Evolutionary conservation across 2,329 filamentous ascomycete species (phyloP).

Genomic region (Keithomyces neogunnii): DNA sequence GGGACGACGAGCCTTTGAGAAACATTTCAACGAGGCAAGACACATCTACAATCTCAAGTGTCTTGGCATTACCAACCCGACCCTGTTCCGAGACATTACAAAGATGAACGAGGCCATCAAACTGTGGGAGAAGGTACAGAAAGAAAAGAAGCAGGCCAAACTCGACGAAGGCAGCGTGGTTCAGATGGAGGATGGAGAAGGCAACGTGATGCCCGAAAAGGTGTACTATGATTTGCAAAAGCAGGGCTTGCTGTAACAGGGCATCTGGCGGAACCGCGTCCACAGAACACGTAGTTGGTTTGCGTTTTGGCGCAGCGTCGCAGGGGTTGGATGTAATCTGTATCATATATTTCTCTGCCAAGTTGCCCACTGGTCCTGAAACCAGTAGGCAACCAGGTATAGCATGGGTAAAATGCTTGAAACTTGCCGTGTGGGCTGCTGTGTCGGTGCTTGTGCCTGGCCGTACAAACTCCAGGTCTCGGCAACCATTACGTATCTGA

Average conservation of each 20-base stretch:
- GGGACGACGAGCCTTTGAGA: conserved; percentile 91
- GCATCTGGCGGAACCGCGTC: no score
- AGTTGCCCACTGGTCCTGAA: no score
- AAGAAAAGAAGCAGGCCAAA: conserved; percentile 71
- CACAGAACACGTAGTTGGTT: no score
- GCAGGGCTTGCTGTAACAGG: conserved; percentile 65
- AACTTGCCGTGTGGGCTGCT: no score
- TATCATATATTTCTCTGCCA: no score
- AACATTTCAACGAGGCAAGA: conserved; percentile 91
- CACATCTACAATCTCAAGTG: conserved; percentile 94
- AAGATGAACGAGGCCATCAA: conserved; percentile 80
- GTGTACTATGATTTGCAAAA: conserved; percentile 94
- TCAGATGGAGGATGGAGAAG: conserved; percentile 96
- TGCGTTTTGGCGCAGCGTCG: no score
- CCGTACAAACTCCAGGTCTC: no score
- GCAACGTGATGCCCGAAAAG: conserved; percentile 98
- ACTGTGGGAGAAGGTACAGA: conserved; percentile 89
- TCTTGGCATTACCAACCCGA: conserved; percentile 84
- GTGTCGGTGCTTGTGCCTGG: no score
- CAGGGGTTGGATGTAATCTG: no score
- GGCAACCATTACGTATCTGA: no score
- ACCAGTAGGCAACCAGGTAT: no score
- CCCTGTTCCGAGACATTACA: conserved; percentile 88
- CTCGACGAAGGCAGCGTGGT: conserved; percentile 75
- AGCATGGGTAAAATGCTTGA: no score